Conservation (phyloP, 2,329 filamentous ascomycete genomes). For the Pseudogymnoascus sp. region DNA sequence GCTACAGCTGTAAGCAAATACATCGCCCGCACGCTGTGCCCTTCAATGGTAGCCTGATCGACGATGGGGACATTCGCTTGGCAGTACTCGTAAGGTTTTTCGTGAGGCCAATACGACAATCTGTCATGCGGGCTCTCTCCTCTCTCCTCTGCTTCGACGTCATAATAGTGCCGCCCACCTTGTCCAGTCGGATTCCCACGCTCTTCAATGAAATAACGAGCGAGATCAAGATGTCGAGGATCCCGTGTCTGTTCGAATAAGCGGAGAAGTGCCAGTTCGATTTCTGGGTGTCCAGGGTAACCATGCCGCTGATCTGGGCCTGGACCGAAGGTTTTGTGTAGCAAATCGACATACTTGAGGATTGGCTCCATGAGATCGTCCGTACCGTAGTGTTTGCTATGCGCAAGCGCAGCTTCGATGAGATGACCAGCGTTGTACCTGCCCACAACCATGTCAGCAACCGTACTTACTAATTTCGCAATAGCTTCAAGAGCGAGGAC, state of each 20-base stretch:
- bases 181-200: constrained; percentile 44
- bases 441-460: neutral
- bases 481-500: neutral
- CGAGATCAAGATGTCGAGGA: constrained; percentile 36
- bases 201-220: constrained; percentile 48
- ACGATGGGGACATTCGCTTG: constrained; percentile 48
- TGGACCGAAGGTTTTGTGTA: constrained; percentile 44
- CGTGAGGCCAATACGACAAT: constrained; percentile 38
- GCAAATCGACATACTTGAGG: constrained; percentile 44
- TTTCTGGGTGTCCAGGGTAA: constrained; percentile 52
- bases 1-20: constrained; percentile 51
- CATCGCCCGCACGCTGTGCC: constrained; percentile 51
- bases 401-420: constrained; percentile 51
- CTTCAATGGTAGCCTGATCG: constrained; percentile 46
- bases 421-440: constrained; percentile 54
- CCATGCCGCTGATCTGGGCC: constrained; percentile 41
- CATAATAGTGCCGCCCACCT: constrained; percentile 44
- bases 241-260: constrained; percentile 34
- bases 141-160: constrained; percentile 42
- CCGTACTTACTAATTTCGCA: neutral
- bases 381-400: constrained; percentile 44
- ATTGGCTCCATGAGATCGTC: constrained; percentile 43
- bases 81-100: constrained; percentile 39
- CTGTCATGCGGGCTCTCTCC: constrained; percentile 39
- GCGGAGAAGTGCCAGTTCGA: constrained; percentile 41